A percentile compares a stretch with the other conserved stretches of the same genome.
Conservation (phyloP, 1,284 basidiomycete genomes). For the Vanrija sp. region DNA sequence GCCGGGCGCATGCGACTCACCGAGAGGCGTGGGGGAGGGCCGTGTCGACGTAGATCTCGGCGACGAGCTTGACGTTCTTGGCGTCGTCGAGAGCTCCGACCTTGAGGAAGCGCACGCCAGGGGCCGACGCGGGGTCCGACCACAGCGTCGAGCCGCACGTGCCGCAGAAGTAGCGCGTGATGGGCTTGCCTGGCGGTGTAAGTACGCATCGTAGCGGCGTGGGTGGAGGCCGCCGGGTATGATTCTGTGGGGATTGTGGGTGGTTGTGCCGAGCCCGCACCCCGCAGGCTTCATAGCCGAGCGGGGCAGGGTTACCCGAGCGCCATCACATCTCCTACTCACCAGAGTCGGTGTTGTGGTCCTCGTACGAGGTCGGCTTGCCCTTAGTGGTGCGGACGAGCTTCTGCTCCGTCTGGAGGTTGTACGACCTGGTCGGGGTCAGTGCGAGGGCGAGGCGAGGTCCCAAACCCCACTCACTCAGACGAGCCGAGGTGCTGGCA, state of each 20-base stretch:
- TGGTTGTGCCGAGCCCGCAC: too few species aligned
- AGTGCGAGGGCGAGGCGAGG: neutral
- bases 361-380: slow-evolving; percentile 7
- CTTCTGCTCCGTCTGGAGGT: slow-evolving; percentile 8
- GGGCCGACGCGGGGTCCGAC: slow-evolving; percentile 6
- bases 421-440: slow-evolving; percentile 6
- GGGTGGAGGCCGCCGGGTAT: too few species aligned
- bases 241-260: too few species aligned
- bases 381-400: slow-evolving; percentile 16
- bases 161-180: slow-evolving; percentile 14
- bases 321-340: neutral
- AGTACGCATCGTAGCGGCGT: neutral
- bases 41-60: slow-evolving; percentile 16
- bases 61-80: slow-evolving; percentile 5
- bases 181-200: slow-evolving; percentile 15
- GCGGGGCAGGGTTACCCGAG: too few species aligned
- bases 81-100: slow-evolving; percentile 11
- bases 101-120: slow-evolving; percentile 9
- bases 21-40: neutral
- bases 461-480: slow-evolving; percentile 1
- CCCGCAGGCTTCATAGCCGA: too few species aligned
- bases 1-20: neutral
- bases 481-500: slow-evolving; percentile 10
- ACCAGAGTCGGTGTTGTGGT: slow-evolving; percentile 11
- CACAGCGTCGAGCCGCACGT: slow-evolving; percentile 12